These are phyloP conservation scores for Phytophthora europaea DNA, from an alignment of 352 stramenopile species.

Conservation along the genomic window DNA sequence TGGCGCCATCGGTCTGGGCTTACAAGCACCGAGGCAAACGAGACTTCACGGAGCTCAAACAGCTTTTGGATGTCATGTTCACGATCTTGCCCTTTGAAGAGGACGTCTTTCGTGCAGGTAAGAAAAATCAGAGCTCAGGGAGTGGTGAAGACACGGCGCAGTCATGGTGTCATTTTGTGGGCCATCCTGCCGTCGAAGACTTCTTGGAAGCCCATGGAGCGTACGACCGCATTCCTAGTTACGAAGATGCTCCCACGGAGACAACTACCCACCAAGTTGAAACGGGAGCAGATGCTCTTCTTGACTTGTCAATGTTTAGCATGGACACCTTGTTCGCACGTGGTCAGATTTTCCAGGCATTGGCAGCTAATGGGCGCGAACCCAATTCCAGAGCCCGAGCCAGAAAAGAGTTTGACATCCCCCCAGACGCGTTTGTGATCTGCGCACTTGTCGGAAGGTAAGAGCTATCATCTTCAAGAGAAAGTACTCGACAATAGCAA, in stretches of 20 bases:
- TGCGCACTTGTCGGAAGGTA: conserved; percentile 79
- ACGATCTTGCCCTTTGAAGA: conserved; percentile 79
- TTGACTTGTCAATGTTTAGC: conserved; percentile 40
- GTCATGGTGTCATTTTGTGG: conserved; percentile 70
- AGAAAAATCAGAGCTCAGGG: not conserved
- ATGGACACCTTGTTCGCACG: conserved; percentile 13
- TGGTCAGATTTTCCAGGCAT: conserved; percentile 23
- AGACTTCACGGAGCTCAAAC: conserved; percentile 46
- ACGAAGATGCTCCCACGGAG: not conserved
- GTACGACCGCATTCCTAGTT: conserved; percentile 33
- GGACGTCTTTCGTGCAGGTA: conserved; percentile 44
- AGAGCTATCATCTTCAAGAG: not conserved
- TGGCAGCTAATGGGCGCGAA: conserved; percentile 30
- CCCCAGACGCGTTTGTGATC: conserved; percentile 55
- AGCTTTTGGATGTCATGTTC: conserved; percentile 74
- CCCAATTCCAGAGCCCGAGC: not conserved
- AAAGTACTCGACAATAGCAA: not conserved
- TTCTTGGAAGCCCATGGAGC: conserved; percentile 60
- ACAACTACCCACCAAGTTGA: not conserved
- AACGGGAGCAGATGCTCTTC: conserved; percentile 31
- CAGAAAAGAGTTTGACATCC: conserved; percentile 37
- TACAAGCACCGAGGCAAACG: conserved; percentile 62
- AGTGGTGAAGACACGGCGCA: not conserved
- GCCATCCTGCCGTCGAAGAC: conserved; percentile 76
- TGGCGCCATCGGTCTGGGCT: conserved; percentile 82